Base-by-base conservation (phyloP, 805 yeast genomes). In the Allodekkera sacchari region DNA sequence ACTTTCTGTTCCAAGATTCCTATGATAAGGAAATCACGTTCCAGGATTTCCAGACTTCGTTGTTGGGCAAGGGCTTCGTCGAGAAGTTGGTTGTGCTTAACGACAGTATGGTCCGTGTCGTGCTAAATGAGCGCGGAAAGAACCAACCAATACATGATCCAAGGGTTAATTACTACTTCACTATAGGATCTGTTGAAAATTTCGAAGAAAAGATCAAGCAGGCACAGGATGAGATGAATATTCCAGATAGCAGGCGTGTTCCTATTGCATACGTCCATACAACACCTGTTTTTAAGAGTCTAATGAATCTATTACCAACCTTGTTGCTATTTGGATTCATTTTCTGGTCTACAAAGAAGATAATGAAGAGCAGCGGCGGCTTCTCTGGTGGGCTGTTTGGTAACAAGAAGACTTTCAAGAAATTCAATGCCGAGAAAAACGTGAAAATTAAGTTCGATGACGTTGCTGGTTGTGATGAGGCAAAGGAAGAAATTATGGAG, bases 381-480 rank as follows among this genome's bases (percentile, higher is more conserved):
- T 57, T 69, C 33, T 71, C 70, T 7, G 75, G 77, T 25, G 77
- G 78, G 7, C 14, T 44, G 25, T 81, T 85, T 53, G 77, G 80
- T 34, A 88, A 92, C 18, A 83, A 85, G 54, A 74, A 83, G 18
- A 78, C 74, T 42, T 94, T 94, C 22, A 83, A 83, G 53, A 64
- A 77, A 38, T 85, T 81, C 61, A 83, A 85, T 57, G 83, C 82
- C 45, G 89, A 82, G 45, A 77, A 81, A 4, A 87, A 83, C 40
- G 82, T 87, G 38, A 82, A 82, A 48, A 76, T 83, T 30, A 77
- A 74, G 42, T 87, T 88, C 53, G 77, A 74, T 40, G 95, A 88
- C 52, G 96, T 87, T 33, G 96, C 96, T 1, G 96, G 96, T 17
- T 81, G 89, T 65, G 84, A 83, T 45, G 96, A 87, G 57, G 92